A percentile compares a stretch with the other conserved stretches of the same genome.
phyloP scores from a whole-genome alignment of 2,329 filamentous ascomycete genomes.

The Claviceps sp. region DNA sequence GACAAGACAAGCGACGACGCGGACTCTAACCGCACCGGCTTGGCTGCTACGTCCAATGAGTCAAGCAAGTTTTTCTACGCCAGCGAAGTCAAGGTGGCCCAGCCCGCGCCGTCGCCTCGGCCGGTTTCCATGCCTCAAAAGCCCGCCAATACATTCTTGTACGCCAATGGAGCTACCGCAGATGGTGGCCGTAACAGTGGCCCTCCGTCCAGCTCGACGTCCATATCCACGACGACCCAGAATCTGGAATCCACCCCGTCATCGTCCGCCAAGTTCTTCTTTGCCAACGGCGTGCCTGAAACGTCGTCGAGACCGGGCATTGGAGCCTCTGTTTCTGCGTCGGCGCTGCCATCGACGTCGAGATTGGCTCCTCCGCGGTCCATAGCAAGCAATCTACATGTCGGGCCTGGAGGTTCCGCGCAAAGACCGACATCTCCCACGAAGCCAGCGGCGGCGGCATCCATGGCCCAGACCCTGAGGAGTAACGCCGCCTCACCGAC shows the following conservation, averaged over 20 bases:
- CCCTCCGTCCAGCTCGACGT: slow-evolving; percentile 16
- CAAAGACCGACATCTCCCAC: slow-evolving; percentile 38
- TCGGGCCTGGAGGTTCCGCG: slow-evolving; percentile 8
- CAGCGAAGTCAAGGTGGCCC: slow-evolving; percentile 50
- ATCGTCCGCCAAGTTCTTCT: slow-evolving; percentile 54
- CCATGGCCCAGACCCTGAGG: slow-evolving; percentile 10
- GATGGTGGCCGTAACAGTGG: slow-evolving; percentile 23
- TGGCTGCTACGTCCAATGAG: slow-evolving; percentile 17
- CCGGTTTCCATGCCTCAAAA: slow-evolving; percentile 30
- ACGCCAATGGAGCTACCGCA: slow-evolving; percentile 36
- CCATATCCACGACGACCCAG: slow-evolving; percentile 21
- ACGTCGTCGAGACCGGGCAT: slow-evolving; percentile 21
- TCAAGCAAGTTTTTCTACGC: slow-evolving; percentile 78
- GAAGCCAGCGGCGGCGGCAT: slow-evolving; percentile 23
- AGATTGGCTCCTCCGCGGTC: slow-evolving; percentile 28
- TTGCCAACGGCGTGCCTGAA: slow-evolving; percentile 53
- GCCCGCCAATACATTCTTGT: slow-evolving; percentile 36
- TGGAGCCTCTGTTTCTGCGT: slow-evolving; percentile 28
- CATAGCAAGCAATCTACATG: slow-evolving; percentile 18
- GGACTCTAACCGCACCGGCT: slow-evolving; percentile 19
- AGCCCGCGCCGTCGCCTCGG: slow-evolving; percentile 23
- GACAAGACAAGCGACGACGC: slow-evolving; percentile 27
- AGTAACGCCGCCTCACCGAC: slow-evolving; percentile 11
- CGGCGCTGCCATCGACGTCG: slow-evolving; percentile 31
- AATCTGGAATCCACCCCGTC: slow-evolving; percentile 23